Evolutionary conservation across 2,329 filamentous ascomycete genomes (phyloP), one percentile per base, ranked within the genome.

Genomic region (Trichoderma breve): DNA sequence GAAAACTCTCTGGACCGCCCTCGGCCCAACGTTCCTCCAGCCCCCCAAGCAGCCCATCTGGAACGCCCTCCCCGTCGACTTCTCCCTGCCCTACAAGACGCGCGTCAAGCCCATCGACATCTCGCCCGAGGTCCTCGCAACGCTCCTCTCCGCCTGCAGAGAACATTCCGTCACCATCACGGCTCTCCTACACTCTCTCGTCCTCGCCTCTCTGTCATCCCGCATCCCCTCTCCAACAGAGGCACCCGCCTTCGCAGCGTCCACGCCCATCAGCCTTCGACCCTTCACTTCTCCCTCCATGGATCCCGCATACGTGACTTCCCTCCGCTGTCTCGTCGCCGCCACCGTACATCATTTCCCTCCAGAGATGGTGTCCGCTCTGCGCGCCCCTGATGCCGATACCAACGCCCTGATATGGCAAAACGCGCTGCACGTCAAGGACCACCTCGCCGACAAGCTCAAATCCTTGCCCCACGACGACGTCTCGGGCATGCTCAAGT

Each of bases 181-280:
- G 0, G 82, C 82, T 0, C 79, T 89, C 8, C 65, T 89, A 1
- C 84, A 88, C 39, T 83, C 81, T 3, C 78, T 89, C 0, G 75
- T 83, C 5, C 77, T 85, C 6, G 77, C 79, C 8, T 84, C 85
- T 2, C 76, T 87, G 6, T 76, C 83, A 5, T 76, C 74, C 0
- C 81, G 78, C 4, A 74, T 87, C 3, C 11, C 66, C 3, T 79
- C 83, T 0, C 74, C 78, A 6, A 68, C 74, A 0, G 74, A 78
- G 5, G 81, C 81, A 0, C 72, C 76, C 0, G 77, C 78, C 1
- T 84, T 88, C 72, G 71, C 74, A 14, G 78, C 79, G 32, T 75
- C 74, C 24, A 87, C 84, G 0, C 83, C 85, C 68, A 84, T 87
- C 67, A 82, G 81, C 32, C 80, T 87, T 15, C 82, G 85, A 0